Base-by-base conservation (phyloP, 345 rosid genomes). In the Dimocarpus longan region DNA sequence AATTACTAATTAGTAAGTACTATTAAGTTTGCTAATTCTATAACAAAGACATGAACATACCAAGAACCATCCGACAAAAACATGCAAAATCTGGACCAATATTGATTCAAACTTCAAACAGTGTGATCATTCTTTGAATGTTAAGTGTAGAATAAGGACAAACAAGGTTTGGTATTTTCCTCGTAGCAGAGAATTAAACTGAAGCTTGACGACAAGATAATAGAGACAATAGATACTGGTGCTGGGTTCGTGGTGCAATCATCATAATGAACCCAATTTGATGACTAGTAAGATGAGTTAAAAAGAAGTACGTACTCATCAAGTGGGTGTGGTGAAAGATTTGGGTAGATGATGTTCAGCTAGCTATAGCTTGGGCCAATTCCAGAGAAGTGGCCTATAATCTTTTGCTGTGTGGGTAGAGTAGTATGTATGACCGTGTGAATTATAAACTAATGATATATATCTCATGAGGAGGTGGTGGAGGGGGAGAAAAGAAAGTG, bases 141-240 rank as follows among this genome's bases (percentile, higher is more conserved):
- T 12, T n/a, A 65, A 63, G 66, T 37, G 39, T 73, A 24, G 8
- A 64, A 46, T 40, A 75, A 69, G 63, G 79, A 69, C 80, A 39
- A 76, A 22, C 39, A 48, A 65, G 73, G 40, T 50, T 66, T 11
- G 56, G 57, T 73, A 74, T 74, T 77, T 77, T 71, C 69, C 73
- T 71, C 65, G 1, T 52, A 75, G 66, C 79, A 68, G 76, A 68
- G 84, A 82, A 64, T 80, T 80, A 74, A 79, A 82, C 67, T 52
- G 66, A 39, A 62, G 70, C 52, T 50, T 21, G 66, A 72, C 50
- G 86, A 87, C 86, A 85, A 87, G 65, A 75, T 80, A 72, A 46
- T 81, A 3, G 76, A 78, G 86, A 83, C 90, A 83, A 83, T 12
- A 67, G 19, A 66, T 28, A n/a, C 78, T 73, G 68, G 13, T 79